Evolutionary conservation across 176 grass and related monocot species (phyloP), one percentile per base, ranked within the genome.

Genomic region (Carex myosuroides): DNA sequence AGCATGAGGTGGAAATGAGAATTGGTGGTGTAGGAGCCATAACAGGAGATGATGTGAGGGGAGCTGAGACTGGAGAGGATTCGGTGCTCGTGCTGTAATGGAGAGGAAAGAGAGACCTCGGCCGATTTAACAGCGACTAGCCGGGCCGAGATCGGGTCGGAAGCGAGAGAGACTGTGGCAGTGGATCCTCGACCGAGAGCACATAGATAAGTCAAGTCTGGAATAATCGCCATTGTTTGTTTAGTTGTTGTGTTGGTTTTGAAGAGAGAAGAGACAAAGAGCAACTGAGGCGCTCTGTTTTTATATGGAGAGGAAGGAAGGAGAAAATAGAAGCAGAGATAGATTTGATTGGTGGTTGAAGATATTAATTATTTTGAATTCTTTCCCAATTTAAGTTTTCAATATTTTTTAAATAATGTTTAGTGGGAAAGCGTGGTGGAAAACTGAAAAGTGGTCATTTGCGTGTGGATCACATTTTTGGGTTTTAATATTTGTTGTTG

Each of bases 41-140:
- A 86, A 87, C 82, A 92, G 57, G 91, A 90, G 29, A 94, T 64
- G 79, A 97, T 83, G 88, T 97, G 86, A n/a, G 94, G 88, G 12
- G 90, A 94, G n/a, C 37, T 33, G 13, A 97, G 89, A 11, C 87
- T 59, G 4, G 13, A 72, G 0, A 97, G 86, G 13, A 97, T 84
- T 13, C 46, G 2, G 57, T 13, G 82, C 65, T 79, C 48, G 8
- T 66, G 44, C 1, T 14, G 80, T 22, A 84, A 66, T 12, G 63
- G 37, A 74, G 35, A 61, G 20, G 80, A 32, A 41, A 48, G 33
- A 16, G 21, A 46, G 4, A 60, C 20, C 13, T 82, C 18, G 35
- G 84, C 82, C 18, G 94, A 97, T 77, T 97, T 97, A 44, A 97
- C 88, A 13, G 91, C 91, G 13, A 94, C 6, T 0, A 94, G 84